These are phyloP conservation scores for Dillenia suffruticosa DNA, from an alignment of 164 flowering plant species.

Conservation along the genomic window DNA sequence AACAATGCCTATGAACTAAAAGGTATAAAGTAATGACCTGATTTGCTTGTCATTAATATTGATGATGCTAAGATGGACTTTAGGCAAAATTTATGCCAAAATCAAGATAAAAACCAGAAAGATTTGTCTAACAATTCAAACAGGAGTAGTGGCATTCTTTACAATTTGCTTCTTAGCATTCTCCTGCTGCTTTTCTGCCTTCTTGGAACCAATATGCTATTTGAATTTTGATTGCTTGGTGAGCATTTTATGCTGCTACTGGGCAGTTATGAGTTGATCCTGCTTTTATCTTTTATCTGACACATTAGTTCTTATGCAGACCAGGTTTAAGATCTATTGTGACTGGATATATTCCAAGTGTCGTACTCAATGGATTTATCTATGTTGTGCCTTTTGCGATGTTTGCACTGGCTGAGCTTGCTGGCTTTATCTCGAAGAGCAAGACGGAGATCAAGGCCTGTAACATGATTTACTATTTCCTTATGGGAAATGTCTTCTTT, in stretches of 20 bases:
- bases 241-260: no score
- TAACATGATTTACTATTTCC: constrained; percentile 89
- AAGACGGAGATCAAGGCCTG: constrained; percentile 73
- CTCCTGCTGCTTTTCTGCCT: no score
- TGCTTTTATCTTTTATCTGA: constrained; percentile 4
- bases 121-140: no score
- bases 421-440: constrained; percentile 67
- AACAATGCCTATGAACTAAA: no score
- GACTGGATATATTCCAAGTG: constrained; percentile 91
- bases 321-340: constrained; percentile 79
- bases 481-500: constrained; percentile 88
- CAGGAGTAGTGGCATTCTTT: neutral
- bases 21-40: no score
- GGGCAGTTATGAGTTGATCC: neutral
- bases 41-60: no score
- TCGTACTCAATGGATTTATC: constrained; percentile 66
- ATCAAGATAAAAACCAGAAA: no score
- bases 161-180: neutral
- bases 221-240: no score
- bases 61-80: no score
- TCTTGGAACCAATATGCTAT: no score
- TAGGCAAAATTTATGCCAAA: no score
- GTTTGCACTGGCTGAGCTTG: constrained; percentile 51
- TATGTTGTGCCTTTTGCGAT: constrained; percentile 75
- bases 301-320: constrained; percentile 32